A percentile compares a stretch with the other conserved stretches of the same genome.
Evolutionary conservation across 257 asterid genomes (phyloP).

Genomic region (Jacaranda copaia): DNA sequence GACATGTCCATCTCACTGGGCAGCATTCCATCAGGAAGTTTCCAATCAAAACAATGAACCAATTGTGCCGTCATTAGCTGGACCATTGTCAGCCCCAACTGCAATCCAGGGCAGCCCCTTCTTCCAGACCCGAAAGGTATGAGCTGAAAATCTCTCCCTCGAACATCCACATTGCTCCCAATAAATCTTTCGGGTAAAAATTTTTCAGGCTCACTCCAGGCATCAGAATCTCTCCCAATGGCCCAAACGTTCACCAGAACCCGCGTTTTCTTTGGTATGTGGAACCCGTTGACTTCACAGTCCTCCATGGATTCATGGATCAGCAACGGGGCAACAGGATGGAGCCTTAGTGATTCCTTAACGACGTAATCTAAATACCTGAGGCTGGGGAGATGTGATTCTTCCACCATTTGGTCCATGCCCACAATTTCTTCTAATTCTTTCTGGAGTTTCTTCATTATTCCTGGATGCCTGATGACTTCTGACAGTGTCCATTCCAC

Average conservation of each 20-base stretch:
- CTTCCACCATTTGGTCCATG: conserved; percentile 40
- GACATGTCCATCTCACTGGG: conserved; percentile 37
- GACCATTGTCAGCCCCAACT: conserved; percentile 38
- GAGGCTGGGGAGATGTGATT: conserved; percentile 37
- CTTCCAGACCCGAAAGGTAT: conserved; percentile 48
- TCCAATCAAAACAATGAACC: conserved; percentile 52
- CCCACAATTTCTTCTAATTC: conserved; percentile 40
- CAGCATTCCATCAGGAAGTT: conserved; percentile 31
- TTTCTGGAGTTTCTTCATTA: conserved; percentile 41
- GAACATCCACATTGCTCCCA: conserved; percentile 37
- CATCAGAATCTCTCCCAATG: conserved; percentile 42
- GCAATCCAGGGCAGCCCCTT: conserved; percentile 48
- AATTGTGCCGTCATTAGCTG: conserved; percentile 41
- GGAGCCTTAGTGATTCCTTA: conserved; percentile 45
- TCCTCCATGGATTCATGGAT: conserved; percentile 45
- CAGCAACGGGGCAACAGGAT: conserved; percentile 38
- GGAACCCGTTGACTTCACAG: conserved; percentile 36
- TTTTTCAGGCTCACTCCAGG: conserved; percentile 38
- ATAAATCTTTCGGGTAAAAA: conserved; percentile 43
- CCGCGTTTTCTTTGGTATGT: conserved; percentile 28
- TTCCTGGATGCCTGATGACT: conserved; percentile 35
- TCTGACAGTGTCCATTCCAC: conserved; percentile 47
- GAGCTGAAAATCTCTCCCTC: conserved; percentile 43
- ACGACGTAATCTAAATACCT: conserved; percentile 37
- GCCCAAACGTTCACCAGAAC: conserved; percentile 40